phyloP scores from a whole-genome alignment of 768 basidiomycete species.

The Auricularia sp. region DNA sequence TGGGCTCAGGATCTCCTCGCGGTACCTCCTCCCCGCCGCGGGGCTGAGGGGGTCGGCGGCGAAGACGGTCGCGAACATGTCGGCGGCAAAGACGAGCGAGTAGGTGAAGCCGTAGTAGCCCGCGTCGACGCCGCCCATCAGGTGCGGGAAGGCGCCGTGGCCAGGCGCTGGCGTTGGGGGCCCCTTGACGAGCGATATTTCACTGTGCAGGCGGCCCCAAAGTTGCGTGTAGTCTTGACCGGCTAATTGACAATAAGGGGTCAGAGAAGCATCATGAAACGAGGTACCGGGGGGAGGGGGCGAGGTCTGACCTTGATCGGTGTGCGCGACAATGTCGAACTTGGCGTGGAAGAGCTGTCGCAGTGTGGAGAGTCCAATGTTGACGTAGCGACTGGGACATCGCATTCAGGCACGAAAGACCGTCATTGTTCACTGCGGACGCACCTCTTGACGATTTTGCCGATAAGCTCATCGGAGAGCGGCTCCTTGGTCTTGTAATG shows the following conservation, averaged over 20 bases:
- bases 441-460: slow-evolving; percentile 71
- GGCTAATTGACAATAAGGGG: too few relatives aligned
- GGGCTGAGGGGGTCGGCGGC: slow-evolving; percentile 47
- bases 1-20: slow-evolving; percentile 51
- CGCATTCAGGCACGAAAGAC: not conserved
- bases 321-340: slow-evolving; percentile 69
- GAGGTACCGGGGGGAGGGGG: slow-evolving; percentile 4
- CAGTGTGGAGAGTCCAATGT: slow-evolving; percentile 72
- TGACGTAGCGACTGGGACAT: slow-evolving; percentile 47
- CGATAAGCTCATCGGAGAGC: slow-evolving; percentile 60
- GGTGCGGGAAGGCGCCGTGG: too few relatives aligned
- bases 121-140: too few relatives aligned
- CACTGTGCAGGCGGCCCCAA: slow-evolving; percentile 66
- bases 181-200: slow-evolving; percentile 55
- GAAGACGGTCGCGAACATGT: slow-evolving; percentile 53
- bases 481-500: slow-evolving; percentile 70
- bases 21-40: slow-evolving; percentile 31
- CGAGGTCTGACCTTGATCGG: slow-evolving; percentile 21
- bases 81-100: slow-evolving; percentile 51
- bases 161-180: slow-evolving; percentile 14
- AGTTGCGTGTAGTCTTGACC: slow-evolving; percentile 54
- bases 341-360: slow-evolving; percentile 79
- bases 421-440: slow-evolving; percentile 6
- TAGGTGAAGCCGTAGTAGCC: slow-evolving; percentile 39
- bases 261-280: not conserved